Evolutionary conservation across 345 rosid genomes (phyloP).

Genomic region (Aegle marmelos): DNA sequence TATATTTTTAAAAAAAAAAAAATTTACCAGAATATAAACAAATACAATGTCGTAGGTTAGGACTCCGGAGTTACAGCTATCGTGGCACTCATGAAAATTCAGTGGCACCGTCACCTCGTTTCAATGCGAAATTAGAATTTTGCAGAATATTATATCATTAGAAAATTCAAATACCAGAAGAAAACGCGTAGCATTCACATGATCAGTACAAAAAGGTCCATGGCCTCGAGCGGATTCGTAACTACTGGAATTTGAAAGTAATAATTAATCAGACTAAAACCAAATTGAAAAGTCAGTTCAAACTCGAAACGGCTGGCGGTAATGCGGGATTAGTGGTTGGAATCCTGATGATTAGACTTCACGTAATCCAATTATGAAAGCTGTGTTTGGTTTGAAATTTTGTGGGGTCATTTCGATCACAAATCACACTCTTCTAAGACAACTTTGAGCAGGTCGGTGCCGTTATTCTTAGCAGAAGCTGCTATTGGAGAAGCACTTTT

Average conservation of each 20-base stretch:
- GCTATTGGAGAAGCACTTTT: neutral
- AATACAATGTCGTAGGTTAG: too few relatives aligned
- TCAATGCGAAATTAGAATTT: neutral
- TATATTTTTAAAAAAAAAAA: too few relatives aligned
- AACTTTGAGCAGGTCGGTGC: constrained; percentile 3
- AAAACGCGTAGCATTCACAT: neutral
- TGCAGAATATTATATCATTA: neutral
- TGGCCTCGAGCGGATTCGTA: too few relatives aligned
- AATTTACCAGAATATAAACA: too few relatives aligned
- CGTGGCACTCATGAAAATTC: neutral
- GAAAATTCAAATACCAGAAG: neutral
- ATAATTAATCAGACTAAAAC: too few relatives aligned
- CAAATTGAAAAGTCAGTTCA: neutral
- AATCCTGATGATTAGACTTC: neutral
- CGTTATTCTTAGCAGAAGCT: neutral
- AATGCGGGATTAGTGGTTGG: neutral
- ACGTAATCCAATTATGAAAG: neutral
- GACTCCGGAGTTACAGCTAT: too few relatives aligned
- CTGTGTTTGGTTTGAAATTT: neutral
- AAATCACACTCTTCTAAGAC: constrained; percentile 4
- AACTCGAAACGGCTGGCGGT: neutral
- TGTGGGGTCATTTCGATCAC: neutral
- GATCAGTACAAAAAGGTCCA: neutral
- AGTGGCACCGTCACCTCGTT: neutral
- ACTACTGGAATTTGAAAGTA: too few relatives aligned